Evolutionary conservation across 768 basidiomycete genomes (phyloP), one percentile per base, ranked within the genome.

Genomic region (Boletus rubescentipes): DNA sequence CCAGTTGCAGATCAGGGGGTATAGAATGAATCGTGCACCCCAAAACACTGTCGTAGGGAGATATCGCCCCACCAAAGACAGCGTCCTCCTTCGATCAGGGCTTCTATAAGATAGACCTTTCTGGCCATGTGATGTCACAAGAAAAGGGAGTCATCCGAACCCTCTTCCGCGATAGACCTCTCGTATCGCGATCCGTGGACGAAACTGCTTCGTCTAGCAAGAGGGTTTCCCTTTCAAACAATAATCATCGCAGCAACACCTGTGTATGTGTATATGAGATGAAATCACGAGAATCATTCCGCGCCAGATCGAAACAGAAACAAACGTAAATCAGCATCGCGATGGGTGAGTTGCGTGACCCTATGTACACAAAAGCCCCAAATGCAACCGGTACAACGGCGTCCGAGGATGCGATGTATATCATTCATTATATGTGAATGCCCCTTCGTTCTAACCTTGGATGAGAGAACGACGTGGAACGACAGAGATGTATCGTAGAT

Each of bases 1-100:
- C 30, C 18, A 26, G 45, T 34, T 10, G 47, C 38, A 57, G 42
- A 57, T 57, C 54, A 49, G 42, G 42, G 43, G n/a, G 15, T 9
- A 18, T n/a, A 12, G 18, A 48, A 35, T 16, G 18, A n/a, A 21
- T 39, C 36, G 1, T 12, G 40, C 5, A 8, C 18, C 37, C 42
- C 20, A 56, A 4, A 31, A 9, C 41, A 9, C 11, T 30, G 6
- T 26, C 21, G 10, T 12, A 35, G 29, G 9, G 15, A n/a, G 42
- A 40, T 15, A 23, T 35, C 15, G 14, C 21, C 55, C 20, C 30
- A 15, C 47, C 29, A 36, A 44, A 35, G 20, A 40, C 30, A 30
- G 41, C 2, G 10, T 45, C 36, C 35, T 39, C 32, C 3, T 10
- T 43, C 18, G 44, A 21, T 23, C 48, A 8, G 30, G 10, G 14